Conservation (phyloP, 345 rosid genomes). For the Populus tremula region DNA sequence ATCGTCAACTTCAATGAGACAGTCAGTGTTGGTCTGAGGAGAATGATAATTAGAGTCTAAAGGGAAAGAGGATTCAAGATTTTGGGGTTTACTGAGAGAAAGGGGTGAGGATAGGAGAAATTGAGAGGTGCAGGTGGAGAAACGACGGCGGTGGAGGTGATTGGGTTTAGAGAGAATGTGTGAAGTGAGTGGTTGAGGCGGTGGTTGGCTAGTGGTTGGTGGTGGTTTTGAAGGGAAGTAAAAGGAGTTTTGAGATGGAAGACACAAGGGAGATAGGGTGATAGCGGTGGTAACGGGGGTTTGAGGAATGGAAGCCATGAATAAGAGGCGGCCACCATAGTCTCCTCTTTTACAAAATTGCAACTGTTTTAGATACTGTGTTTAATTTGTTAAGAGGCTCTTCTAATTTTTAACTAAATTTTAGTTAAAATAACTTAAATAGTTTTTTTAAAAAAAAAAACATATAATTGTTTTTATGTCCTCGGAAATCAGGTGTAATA, state of each 20-base stretch:
- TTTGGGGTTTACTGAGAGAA: conserved; percentile 6
- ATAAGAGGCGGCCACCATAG: conserved; percentile 21
- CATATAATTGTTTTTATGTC: too few relatives aligned
- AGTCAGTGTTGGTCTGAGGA: too few relatives aligned
- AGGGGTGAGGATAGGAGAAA: not conserved
- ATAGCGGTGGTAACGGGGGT: conserved; percentile 14
- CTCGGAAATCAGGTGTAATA: too few relatives aligned
- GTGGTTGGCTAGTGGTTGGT: not conserved
- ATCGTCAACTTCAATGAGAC: conserved; percentile 22
- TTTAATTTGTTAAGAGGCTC: not conserved
- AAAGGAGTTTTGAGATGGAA: conserved; percentile 9
- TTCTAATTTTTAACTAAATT: too few relatives aligned
- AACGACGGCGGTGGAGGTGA: conserved; percentile 13
- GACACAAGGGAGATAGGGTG: conserved; percentile 17
- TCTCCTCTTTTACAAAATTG: not conserved
- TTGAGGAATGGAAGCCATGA: conserved; percentile 50
- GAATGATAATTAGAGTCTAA: conserved; percentile 6
- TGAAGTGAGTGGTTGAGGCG: conserved; percentile 5
- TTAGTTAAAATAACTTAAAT: too few relatives aligned
- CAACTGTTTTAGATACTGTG: not conserved
- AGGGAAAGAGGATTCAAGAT: conserved; percentile 19
- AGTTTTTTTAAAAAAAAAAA: too few relatives aligned
- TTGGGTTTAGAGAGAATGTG: conserved; percentile 10
- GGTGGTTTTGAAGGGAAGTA: conserved; percentile 24
- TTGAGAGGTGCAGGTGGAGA: conserved; percentile 15